These are phyloP conservation scores for Colletotrichum aenigma DNA, from an alignment of 2,329 filamentous ascomycete genomes.

Conservation along the genomic window DNA sequence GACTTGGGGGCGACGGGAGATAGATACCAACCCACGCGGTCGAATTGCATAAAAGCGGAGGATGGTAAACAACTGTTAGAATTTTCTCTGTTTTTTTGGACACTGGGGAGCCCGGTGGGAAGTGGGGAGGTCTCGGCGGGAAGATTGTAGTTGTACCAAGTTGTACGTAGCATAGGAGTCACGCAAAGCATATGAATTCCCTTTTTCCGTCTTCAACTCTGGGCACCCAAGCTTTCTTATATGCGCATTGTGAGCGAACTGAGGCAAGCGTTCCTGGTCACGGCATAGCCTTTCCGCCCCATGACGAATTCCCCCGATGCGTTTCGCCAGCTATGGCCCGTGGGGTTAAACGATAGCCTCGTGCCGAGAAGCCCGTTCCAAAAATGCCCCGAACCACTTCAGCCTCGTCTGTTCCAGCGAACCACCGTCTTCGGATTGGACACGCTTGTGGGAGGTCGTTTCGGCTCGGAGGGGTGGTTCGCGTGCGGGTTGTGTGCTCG, in stretches of 20 bases:
- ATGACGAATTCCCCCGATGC: not conserved
- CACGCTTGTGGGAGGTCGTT: not conserved
- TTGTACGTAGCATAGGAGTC: slow-evolving; percentile 25
- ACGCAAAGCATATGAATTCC: slow-evolving; percentile 23
- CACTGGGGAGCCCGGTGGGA: slow-evolving; percentile 6
- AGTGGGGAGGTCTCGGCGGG: slow-evolving; percentile 7
- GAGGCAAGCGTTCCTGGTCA: not conserved
- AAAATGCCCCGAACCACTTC: not conserved
- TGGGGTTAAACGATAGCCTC: not conserved
- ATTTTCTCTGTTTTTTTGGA: slow-evolving; percentile 19
- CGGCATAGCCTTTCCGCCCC: not conserved
- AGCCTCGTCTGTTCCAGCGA: not conserved
- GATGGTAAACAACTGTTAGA: slow-evolving; percentile 1
- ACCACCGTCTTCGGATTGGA: not conserved
- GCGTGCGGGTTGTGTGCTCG: not conserved
- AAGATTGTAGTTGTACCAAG: slow-evolving; percentile 23
- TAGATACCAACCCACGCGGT: slow-evolving; percentile 12
- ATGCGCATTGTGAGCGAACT: not conserved
- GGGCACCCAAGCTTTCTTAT: not conserved
- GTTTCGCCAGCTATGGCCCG: not conserved
- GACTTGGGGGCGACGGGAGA: not conserved
- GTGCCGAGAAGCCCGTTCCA: not conserved
- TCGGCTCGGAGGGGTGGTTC: slow-evolving; percentile 7
- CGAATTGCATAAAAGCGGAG: slow-evolving; percentile 18
- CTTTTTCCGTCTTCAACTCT: slow-evolving; percentile 2